Percentiles rank a stretch among this genome's conserved stretches.
These are phyloP conservation scores for Pestalotiopsis sp. DNA, from an alignment of 2,329 filamentous ascomycete genomes.

Conservation along the genomic window DNA sequence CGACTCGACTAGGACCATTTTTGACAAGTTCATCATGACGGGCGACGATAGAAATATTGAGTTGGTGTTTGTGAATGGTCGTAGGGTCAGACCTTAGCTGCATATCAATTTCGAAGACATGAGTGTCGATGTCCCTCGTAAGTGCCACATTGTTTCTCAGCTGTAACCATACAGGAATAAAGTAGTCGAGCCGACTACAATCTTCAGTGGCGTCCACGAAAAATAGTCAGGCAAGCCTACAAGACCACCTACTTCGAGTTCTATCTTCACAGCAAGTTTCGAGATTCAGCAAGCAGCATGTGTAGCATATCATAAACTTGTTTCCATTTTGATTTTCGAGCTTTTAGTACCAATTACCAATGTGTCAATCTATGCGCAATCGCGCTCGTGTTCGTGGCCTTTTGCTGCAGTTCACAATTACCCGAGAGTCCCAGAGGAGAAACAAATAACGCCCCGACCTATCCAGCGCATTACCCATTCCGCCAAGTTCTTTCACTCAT, in stretches of 20 bases:
- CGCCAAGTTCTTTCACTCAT: conserved; percentile 22
- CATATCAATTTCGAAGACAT: background rate
- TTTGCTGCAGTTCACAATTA: background rate
- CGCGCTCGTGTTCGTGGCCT: background rate
- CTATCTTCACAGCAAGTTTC: background rate
- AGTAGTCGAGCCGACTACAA: too few species aligned
- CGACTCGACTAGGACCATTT: conserved; percentile 45
- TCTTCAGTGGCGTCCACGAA: too few species aligned
- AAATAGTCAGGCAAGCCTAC: background rate
- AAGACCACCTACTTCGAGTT: background rate
- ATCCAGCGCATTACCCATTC: background rate
- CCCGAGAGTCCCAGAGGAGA: background rate
- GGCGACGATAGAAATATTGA: conserved; percentile 63
- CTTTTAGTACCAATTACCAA: background rate
- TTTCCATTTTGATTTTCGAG: background rate
- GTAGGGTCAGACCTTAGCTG: conserved; percentile 25
- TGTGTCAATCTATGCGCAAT: background rate
- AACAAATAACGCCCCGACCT: background rate
- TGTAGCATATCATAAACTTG: background rate
- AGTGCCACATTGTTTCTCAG: too few species aligned
- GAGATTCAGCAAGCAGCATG: background rate
- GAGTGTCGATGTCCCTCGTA: too few species aligned
- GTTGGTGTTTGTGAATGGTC: conserved; percentile 53
- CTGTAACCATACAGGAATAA: too few species aligned
- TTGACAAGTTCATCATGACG: conserved; percentile 67